These are phyloP conservation scores for Salvia splendens DNA, from an alignment of 257 asterid species.

Conservation along the genomic window DNA sequence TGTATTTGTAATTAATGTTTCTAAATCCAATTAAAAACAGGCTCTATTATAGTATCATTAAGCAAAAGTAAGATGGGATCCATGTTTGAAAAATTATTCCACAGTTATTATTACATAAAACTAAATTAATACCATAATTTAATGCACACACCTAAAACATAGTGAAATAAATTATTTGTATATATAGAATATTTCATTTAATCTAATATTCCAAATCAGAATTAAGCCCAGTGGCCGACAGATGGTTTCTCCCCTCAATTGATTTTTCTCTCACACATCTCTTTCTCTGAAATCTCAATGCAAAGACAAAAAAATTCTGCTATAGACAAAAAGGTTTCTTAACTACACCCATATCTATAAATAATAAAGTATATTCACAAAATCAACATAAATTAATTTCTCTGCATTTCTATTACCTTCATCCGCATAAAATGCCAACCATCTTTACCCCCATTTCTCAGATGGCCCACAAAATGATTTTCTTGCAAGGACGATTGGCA, in stretches of 20 bases:
- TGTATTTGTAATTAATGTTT: neutral
- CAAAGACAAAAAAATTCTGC: slow-evolving; percentile 15
- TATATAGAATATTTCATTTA: neutral
- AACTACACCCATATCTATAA: neutral
- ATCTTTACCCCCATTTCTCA: slow-evolving; percentile 40
- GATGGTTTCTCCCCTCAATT: slow-evolving; percentile 30
- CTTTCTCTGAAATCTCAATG: slow-evolving; percentile 13
- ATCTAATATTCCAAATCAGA: neutral
- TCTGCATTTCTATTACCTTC: slow-evolving; percentile 32
- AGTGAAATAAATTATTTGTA: no score
- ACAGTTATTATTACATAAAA: no score
- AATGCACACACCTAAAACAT: no score
- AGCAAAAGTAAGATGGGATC: no score
- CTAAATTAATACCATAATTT: no score
- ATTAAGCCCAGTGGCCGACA: slow-evolving; percentile 43
- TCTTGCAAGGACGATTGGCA: slow-evolving; percentile 49
- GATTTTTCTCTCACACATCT: slow-evolving; percentile 30
- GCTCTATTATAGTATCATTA: no score
- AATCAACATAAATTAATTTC: slow-evolving; percentile 12
- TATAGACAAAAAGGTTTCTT: neutral
- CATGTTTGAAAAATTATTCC: no score
- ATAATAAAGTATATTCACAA: slow-evolving; percentile 3
- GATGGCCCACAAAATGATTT: neutral
- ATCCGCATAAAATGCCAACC: slow-evolving; percentile 61
- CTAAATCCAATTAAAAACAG: neutral